A percentile compares a stretch with the other conserved stretches of the same genome.
Conservation (phyloP, 2,329 filamentous ascomycete genomes). For the Apiospora phragmitis region DNA sequence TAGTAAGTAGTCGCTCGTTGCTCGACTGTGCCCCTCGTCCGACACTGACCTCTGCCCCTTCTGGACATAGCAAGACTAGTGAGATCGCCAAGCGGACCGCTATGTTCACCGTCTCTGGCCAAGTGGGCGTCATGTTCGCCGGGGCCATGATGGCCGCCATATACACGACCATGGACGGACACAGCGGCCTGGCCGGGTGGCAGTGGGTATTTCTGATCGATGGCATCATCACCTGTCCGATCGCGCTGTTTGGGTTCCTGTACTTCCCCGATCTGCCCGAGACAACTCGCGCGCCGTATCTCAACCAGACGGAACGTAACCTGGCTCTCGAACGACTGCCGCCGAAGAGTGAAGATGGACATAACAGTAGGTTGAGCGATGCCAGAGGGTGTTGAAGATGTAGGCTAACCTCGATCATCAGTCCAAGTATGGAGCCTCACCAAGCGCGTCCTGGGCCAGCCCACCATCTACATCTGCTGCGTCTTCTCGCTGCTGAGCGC, state of each 20-base stretch:
- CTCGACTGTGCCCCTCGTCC: too few relatives aligned
- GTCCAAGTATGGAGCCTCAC: constrained; percentile 8
- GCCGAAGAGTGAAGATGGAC: constrained; percentile 7
- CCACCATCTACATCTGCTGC: constrained; percentile 8
- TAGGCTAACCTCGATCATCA: background rate
- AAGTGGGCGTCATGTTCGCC: constrained; percentile 53
- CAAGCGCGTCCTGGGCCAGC: background rate
- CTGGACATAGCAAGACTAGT: background rate
- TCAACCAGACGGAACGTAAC: background rate
- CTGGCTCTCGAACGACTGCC: background rate
- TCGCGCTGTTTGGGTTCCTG: constrained; percentile 47
- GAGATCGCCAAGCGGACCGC: constrained; percentile 52
- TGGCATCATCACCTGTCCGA: constrained; percentile 47
- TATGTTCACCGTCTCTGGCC: constrained; percentile 51
- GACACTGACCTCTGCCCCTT: background rate
- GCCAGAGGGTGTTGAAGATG: background rate
- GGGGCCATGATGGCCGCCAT: constrained; percentile 53
- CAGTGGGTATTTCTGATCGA: constrained; percentile 43
- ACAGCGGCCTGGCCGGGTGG: constrained; percentile 46
- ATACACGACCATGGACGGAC: constrained; percentile 37
- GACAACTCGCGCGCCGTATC: constrained; percentile 38
- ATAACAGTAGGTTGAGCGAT: background rate
- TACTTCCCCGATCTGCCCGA: constrained; percentile 43
- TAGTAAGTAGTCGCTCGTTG: background rate
- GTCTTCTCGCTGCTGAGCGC: background rate